Evolutionary conservation across 164 flowering plant species (phyloP).

Genomic region (Akebia trifoliata): DNA sequence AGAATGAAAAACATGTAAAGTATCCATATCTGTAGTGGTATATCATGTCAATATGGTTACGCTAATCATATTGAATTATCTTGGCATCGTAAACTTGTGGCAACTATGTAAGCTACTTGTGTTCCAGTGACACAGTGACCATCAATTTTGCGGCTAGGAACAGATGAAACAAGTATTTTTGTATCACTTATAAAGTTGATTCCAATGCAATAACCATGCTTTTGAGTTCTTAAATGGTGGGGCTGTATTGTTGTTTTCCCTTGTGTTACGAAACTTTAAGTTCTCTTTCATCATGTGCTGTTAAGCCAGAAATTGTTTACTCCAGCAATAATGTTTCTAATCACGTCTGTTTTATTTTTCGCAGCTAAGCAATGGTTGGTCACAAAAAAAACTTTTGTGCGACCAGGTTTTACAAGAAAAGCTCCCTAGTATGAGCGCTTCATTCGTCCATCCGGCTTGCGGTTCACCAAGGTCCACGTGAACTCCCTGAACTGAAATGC

Average conservation of each 20-base stretch:
- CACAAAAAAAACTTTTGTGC: slow-evolving; percentile 91
- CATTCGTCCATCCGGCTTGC: slow-evolving; percentile 84
- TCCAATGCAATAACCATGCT: background rate
- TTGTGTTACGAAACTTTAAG: no score
- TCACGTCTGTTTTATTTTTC: slow-evolving; percentile 1
- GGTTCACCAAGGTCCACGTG: slow-evolving; percentile 92
- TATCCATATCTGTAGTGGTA: no score
- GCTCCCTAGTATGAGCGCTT: slow-evolving; percentile 98
- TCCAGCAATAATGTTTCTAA: background rate
- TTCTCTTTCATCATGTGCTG: no score
- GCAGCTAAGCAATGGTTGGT: slow-evolving; percentile 99
- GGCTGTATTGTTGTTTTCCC: background rate
- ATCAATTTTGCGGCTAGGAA: no score
- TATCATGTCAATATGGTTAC: no score
- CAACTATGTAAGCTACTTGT: no score
- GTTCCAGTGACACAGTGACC: no score
- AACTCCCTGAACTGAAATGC: slow-evolving; percentile 94
- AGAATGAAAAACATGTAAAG: no score
- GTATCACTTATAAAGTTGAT: background rate
- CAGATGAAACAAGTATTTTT: no score
- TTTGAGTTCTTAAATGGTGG: background rate
- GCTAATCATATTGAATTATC: no score
- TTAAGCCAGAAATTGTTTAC: background rate
- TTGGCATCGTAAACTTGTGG: no score
- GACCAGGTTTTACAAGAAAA: slow-evolving; percentile 87